Conservation (phyloP, 257 asterid species). For the Solanum pimpinellifolium region DNA sequence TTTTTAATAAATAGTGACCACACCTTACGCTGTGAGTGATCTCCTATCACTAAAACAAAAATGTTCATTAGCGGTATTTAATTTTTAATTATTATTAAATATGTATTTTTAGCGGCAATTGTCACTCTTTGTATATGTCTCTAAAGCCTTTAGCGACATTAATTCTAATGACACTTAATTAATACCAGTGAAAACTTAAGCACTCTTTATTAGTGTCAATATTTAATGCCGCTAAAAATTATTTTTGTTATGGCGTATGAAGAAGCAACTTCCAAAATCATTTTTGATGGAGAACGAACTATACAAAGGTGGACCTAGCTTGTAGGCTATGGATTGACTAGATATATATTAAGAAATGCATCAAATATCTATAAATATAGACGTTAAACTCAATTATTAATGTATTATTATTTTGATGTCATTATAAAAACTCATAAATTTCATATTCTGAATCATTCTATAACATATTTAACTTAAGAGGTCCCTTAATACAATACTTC, state of each 20-base stretch:
- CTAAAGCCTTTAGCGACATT: no score
- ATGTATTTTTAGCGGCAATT: no score
- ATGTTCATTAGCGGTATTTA: no score
- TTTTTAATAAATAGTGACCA: neutral
- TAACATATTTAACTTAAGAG: neutral
- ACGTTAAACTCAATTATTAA: rapidly evolving
- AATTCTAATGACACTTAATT: no score
- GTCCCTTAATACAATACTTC: neutral
- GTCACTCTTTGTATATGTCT: no score
- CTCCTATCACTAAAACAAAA: no score
- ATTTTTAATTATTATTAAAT: no score
- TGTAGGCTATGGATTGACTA: neutral
- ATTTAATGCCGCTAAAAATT: no score
- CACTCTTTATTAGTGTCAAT: no score
- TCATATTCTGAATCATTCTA: rapidly evolving
- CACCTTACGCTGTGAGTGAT: neutral
- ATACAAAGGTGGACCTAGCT: neutral
- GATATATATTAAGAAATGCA: neutral
- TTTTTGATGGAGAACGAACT: neutral
- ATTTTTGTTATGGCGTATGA: no score
- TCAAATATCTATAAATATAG: no score
- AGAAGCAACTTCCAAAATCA: neutral
- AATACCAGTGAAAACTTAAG: rapidly evolving
- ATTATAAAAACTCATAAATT: neutral
- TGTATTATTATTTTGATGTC: neutral